phyloP scores from a whole-genome alignment of 176 grass and related monocot genomes.

The Luzula sylvatica region DNA sequence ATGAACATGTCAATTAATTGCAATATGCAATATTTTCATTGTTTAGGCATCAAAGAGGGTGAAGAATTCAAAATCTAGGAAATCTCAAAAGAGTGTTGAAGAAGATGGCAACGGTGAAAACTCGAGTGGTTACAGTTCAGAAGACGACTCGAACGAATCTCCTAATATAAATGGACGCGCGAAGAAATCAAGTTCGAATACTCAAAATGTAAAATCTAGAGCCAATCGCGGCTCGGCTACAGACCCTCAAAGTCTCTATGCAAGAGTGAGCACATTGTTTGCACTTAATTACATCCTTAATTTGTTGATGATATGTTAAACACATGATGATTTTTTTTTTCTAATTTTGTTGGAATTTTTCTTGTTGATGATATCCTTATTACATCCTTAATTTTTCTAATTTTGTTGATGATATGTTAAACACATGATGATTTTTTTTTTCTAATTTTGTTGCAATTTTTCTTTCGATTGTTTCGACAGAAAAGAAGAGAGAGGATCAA shows the following conservation, averaged over 20 bases:
- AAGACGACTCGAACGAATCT: slow-evolving; percentile 59
- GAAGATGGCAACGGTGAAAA: slow-evolving; percentile 42
- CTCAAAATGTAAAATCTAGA: slow-evolving; percentile 41
- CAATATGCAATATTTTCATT: slow-evolving; percentile 1
- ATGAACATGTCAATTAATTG: neutral
- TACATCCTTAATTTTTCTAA: too few relatives aligned
- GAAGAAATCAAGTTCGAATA: slow-evolving; percentile 43
- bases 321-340: too few relatives aligned
- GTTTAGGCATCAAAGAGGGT: slow-evolving; percentile 40
- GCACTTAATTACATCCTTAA: too few relatives aligned
- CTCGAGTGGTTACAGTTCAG: slow-evolving; percentile 51
- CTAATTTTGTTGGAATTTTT: too few relatives aligned
- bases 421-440: too few relatives aligned
- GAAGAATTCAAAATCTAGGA: slow-evolving; percentile 40
- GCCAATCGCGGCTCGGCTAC: slow-evolving; percentile 54
- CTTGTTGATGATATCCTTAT: too few relatives aligned
- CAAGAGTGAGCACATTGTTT: slow-evolving; percentile 37
- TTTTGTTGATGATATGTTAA: too few relatives aligned
- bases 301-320: too few relatives aligned
- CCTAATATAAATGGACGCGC: slow-evolving; percentile 34
- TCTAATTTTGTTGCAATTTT: slow-evolving; percentile 11
- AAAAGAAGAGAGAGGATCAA: slow-evolving; percentile 93
- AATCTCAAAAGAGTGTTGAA: slow-evolving; percentile 34
- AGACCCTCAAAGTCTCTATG: slow-evolving; percentile 85
- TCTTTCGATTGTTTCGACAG: slow-evolving; percentile 25